Evolutionary conservation across 306 rosid species (phyloP).

Genomic region (Heteromeles arbutifolia): DNA sequence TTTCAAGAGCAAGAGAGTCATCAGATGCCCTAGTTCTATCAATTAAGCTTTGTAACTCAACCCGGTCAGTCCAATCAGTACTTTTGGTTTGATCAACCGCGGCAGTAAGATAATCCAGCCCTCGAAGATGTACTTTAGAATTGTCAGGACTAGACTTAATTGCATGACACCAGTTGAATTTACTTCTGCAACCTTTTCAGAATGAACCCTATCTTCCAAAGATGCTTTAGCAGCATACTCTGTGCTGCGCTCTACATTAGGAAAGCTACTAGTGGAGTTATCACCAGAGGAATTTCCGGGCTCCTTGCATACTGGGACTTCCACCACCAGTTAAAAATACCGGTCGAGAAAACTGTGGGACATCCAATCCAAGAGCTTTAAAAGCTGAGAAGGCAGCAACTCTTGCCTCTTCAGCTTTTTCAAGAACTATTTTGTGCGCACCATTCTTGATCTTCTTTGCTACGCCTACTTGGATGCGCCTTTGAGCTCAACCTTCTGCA

Average conservation of each 20-base stretch:
- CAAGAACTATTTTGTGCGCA: slow-evolving; percentile 89
- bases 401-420: slow-evolving; percentile 98
- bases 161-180: slow-evolving; percentile 25
- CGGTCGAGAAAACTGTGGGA: slow-evolving; percentile 62
- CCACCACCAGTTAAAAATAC: slow-evolving; percentile 29
- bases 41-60: slow-evolving; percentile 26
- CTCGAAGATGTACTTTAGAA: slow-evolving; percentile 29
- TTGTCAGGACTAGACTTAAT: slow-evolving; percentile 27
- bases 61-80: slow-evolving; percentile 19
- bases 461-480: slow-evolving; percentile 64
- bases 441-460: slow-evolving; percentile 95
- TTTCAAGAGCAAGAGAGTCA: slow-evolving; percentile 24
- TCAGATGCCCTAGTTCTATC: slow-evolving; percentile 22
- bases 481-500: slow-evolving; percentile 62
- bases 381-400: slow-evolving; percentile 76
- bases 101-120: slow-evolving; percentile 28
- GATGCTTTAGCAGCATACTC: slow-evolving; percentile 20
- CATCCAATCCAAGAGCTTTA: slow-evolving; percentile 76
- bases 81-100: slow-evolving; percentile 24
- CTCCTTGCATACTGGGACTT: slow-evolving; percentile 44
- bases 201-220: slow-evolving; percentile 20
- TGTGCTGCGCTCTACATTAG: slow-evolving; percentile 17
- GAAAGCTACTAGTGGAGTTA: slow-evolving; percentile 37
- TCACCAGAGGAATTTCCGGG: slow-evolving; percentile 46
- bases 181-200: slow-evolving; percentile 35